Base-by-base conservation (phyloP, 2,329 filamentous ascomycete genomes). In the Arthrobotrys conoides region DNA sequence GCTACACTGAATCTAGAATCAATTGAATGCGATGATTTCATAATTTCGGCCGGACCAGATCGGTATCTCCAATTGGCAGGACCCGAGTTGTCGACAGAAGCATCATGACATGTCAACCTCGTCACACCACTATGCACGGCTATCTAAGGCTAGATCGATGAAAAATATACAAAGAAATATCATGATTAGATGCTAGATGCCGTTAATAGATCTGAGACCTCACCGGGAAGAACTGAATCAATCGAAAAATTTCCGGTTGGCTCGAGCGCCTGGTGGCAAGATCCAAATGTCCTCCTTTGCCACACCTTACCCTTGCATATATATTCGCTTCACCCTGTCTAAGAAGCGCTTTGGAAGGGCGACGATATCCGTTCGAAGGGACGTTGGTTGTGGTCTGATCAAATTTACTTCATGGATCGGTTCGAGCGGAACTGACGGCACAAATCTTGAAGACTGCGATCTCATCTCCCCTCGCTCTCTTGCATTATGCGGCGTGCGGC, bases 221-320 rank as follows among this genome's bases (percentile, higher is more conserved):
- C 53, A 41, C 22, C 20, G 10, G 20, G 14, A 41, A 20, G 20
- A 61, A 18, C 61, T 65, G 41, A 49, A 49, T 48, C 61, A 65
- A 16, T 65, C 24, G 20, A 65, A 64, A 65, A 48, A n/a, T 68
- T 55, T 44, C 57, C 36, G 57, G 6, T 38, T 27, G 66, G 51
- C n/a, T 36, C 49, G 38, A 44, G 14, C n/a, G 12, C 2, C 24
- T 20, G 20, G 66, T 48, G 65, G 53, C 66, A 24, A 70, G 66
- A 70, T 61, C 66, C 61, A 20, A 30, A 38, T 49, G 61, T 36
- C n/a, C 24, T 51, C 30, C 41, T 46, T 70, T 61, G 66, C 53
- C 53, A 61, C 53, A 61, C 41, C 22, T 70, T 70, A 48, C 66
- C 66, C 66, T 57, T 59, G 66, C n/a, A 61, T 10, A 5, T 36